Evolutionary conservation across 805 yeast species (phyloP).

Genomic region (Kluyveromyces aestuarii): DNA sequence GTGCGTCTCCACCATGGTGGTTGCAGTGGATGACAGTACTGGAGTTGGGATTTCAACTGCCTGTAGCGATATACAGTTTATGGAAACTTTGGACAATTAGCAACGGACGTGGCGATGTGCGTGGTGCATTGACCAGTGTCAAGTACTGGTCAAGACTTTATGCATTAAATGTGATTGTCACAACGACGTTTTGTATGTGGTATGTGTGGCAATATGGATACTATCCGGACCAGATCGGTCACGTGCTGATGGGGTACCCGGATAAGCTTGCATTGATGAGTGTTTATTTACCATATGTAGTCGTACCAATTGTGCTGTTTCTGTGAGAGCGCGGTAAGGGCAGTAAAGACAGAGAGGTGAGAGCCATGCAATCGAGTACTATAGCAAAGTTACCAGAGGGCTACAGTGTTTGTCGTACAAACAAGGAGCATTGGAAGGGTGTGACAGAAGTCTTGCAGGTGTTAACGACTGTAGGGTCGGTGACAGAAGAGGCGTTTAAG

Average conservation of each 20-base stretch:
- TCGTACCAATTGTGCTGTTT: slow-evolving; percentile 17
- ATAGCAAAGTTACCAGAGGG: slow-evolving; percentile 43
- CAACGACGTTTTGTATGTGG: slow-evolving; percentile 67
- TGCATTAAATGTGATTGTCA: slow-evolving; percentile 75
- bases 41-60: slow-evolving; percentile 72
- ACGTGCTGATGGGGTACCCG: slow-evolving; percentile 7
- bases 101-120: slow-evolving; percentile 3
- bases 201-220: slow-evolving; percentile 32
- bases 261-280: slow-evolving; percentile 18
- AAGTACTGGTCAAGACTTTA: slow-evolving; percentile 42
- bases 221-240: slow-evolving; percentile 10
- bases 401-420: slow-evolving; percentile 53
- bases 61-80: slow-evolving; percentile 49
- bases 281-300: slow-evolving; percentile 24
- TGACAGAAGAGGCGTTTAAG: slow-evolving; percentile 42
- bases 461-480: slow-evolving; percentile 76
- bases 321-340: neutral
- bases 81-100: slow-evolving; percentile 4
- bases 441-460: slow-evolving; percentile 54
- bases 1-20: slow-evolving; percentile 60
- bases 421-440: slow-evolving; percentile 46
- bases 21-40: slow-evolving; percentile 57
- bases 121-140: slow-evolving; percentile 6
- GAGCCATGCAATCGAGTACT: neutral
- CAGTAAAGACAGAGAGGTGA: neutral